Evolutionary conservation across 177 flowering plant genomes (phyloP).

Genomic region (Vitis hybrid): DNA sequence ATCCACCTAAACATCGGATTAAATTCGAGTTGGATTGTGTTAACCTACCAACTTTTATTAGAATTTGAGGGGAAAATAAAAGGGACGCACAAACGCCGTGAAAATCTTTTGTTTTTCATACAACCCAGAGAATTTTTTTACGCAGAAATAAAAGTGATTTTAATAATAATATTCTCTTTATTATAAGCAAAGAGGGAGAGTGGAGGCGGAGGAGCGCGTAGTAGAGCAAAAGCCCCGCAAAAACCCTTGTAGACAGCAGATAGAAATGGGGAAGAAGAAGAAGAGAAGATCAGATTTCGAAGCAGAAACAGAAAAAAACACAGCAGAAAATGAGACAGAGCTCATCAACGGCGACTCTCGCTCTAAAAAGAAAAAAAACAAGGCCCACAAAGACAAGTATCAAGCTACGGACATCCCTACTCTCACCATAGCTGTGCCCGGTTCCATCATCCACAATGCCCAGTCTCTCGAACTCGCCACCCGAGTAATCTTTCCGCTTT

Average conservation of each 20-base stretch:
- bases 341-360: constrained; percentile 25
- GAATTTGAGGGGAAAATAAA: too few relatives aligned
- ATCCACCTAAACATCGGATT: too few relatives aligned
- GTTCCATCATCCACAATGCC: constrained; percentile 87
- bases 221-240: too few relatives aligned
- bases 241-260: neutral
- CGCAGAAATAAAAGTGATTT: too few relatives aligned
- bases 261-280: constrained; percentile 37
- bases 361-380: constrained; percentile 24
- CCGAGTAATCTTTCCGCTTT: constrained; percentile 40
- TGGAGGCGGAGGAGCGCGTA: too few relatives aligned
- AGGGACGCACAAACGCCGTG: too few relatives aligned
- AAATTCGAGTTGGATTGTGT: too few relatives aligned
- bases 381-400: constrained; percentile 16
- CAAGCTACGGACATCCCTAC: constrained; percentile 42
- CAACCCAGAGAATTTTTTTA: too few relatives aligned
- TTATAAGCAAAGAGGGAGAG: too few relatives aligned
- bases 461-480: constrained; percentile 93
- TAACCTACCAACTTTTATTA: too few relatives aligned
- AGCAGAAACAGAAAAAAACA: constrained; percentile 8
- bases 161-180: too few relatives aligned
- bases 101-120: too few relatives aligned
- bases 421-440: constrained; percentile 77
- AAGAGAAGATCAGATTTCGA: constrained; percentile 17
- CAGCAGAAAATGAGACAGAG: constrained; percentile 1